Evolutionary conservation across 768 basidiomycete species (phyloP), one percentile per base, ranked within the genome.

Genomic region (Boletus speciosus): DNA sequence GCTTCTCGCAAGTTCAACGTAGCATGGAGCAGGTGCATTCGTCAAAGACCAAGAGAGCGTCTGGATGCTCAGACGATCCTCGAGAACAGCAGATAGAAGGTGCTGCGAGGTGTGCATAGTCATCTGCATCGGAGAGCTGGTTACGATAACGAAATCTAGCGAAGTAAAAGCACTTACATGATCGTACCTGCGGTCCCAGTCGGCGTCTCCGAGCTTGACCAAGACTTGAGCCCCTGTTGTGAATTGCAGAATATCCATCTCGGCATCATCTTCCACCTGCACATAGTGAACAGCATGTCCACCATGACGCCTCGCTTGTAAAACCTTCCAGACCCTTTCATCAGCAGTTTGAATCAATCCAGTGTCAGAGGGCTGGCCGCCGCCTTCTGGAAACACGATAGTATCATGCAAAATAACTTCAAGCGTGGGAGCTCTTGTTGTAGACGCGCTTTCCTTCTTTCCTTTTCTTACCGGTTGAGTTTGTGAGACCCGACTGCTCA

Each of bases 41-140:
- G 86, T 84, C 52, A 92, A 74, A n/a, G 88, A 87, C 90, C 91
- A 93, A 2, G 86, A 86, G 21, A 91, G 77, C 3, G 91, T 93
- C 7, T 83, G 82, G 27, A 91, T 74, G 32, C 80, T 69, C 37
- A 89, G 74, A 4, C 71, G 73, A 23, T 77, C 75, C 62, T 92
- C 88, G 5, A 93, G 75, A n/a, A 91, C 75, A 1, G 90, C 88
- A 14, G 90, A 91, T 23, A 93, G 79, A 41, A 91, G 76, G 57
- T 92, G 91, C 63, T 93, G 91, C 0, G 86, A 86, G 1, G 90
- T 91, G 68, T 93, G 90, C 81, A 90, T 82, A 15, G 83, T 81
- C 86, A 89, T 89, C 86, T 90, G 60, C 41, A 40, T 25, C 36
- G 11, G 25, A 47, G 23, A 36, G 19, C 16, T 31, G 27, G 21